Base-by-base conservation (phyloP, 2,329 filamentous ascomycete genomes). In the Claviceps lovelessii region DNA sequence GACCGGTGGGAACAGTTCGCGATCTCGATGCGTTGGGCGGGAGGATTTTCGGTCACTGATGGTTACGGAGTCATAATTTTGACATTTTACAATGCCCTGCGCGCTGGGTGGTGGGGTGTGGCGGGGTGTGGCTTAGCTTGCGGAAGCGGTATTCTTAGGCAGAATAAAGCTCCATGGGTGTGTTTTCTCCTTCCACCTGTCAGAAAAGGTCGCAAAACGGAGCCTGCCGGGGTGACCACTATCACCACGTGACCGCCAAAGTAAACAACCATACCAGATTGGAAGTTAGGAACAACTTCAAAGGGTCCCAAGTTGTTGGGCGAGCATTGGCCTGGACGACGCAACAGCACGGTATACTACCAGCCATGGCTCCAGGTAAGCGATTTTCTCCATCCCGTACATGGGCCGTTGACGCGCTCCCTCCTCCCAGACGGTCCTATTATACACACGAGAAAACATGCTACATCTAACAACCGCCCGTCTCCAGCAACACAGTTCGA, bases 401-500 rank as follows among this genome's bases (percentile, higher is more conserved):
- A 47, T 47, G 13, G 45, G 44, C 23, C 5, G 28, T 15, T 6
- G 13, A 6, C 2, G 23, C 10, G 50, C 11, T 33, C 23, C 3
- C 23, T 23, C 23, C 23, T 31, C 29, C 6, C 15, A 48, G 5
- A 17, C 46, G 17, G 33, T 17, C 46, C 47, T 11, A 6, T 4
- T 4, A 31, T 35, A 17, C 11, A 28, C 11, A 23, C 28, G 9
- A 50, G 19, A 11, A 35, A 37, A 42, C 10, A 10, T 49, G 2
- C 15, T 13, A 9, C 7, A 19, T 3, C 10, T 35, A 28, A n/a
- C 35, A 23, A 52, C 10, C 19, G 11, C 13, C 37, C 15, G 28
- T n/a, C 9, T 45, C 58, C 58, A 83, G 79, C 78, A 69, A 76
- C 83, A 60, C 89, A 95, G 76, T 90, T 88, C 72, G 86, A 93